phyloP scores from a whole-genome alignment of 345 rosid genomes.

The Corchorus olitorius region DNA sequence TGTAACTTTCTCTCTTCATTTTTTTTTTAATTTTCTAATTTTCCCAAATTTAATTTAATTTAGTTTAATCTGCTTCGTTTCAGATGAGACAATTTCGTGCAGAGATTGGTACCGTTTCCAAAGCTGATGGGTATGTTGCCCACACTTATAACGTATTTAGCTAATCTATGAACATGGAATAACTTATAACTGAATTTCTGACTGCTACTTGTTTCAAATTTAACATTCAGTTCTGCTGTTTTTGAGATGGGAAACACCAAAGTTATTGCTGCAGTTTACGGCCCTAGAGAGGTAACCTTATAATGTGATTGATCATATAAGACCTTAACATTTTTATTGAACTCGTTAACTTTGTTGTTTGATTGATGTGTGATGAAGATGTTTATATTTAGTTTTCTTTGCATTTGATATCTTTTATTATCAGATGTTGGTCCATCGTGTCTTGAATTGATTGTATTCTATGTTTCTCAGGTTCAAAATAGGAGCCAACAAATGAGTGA shows the following conservation, averaged over 20 bases:
- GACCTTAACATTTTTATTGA: background rate
- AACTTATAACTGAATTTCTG: background rate
- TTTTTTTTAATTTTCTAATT: slow-evolving; percentile 5
- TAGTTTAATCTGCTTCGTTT: background rate
- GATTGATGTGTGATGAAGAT: no score
- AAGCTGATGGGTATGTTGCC: slow-evolving; percentile 71
- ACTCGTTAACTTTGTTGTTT: background rate
- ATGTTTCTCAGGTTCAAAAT: slow-evolving; percentile 63
- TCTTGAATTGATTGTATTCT: background rate
- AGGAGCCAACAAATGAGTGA: slow-evolving; percentile 70
- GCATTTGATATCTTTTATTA: background rate
- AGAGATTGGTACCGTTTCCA: slow-evolving; percentile 71
- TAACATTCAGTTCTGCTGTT: slow-evolving; percentile 63
- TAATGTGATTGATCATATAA: background rate
- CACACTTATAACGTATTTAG: background rate
- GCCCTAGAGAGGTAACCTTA: slow-evolving; percentile 80
- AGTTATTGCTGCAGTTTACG: slow-evolving; percentile 95
- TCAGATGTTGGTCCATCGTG: background rate
- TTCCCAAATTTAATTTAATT: background rate
- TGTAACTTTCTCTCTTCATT: background rate
- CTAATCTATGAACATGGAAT: background rate
- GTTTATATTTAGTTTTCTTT: background rate
- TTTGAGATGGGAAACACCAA: slow-evolving; percentile 97
- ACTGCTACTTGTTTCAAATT: background rate
- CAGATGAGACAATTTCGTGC: slow-evolving; percentile 96